These are phyloP conservation scores for Sporisorium sorghi DNA, from an alignment of 1,284 basidiomycete species.

Conservation along the genomic window DNA sequence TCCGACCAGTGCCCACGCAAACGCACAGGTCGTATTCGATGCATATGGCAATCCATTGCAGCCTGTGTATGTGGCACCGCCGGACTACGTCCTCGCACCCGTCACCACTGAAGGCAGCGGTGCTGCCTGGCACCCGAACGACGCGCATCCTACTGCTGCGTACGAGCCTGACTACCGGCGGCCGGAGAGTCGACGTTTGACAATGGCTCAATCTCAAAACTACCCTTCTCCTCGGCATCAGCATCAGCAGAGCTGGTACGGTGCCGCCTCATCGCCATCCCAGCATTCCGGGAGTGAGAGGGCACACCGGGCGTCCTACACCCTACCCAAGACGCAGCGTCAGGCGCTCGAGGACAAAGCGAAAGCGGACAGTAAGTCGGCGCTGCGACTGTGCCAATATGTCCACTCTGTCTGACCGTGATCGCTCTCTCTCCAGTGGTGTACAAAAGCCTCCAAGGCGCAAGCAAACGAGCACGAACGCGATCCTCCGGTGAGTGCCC, in stretches of 20 bases:
- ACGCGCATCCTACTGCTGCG: neutral
- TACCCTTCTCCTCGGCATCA: too few species aligned
- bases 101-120: neutral
- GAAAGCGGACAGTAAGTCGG: constrained; percentile 28
- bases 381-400: too few species aligned
- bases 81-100: neutral
- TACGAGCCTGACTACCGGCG: neutral
- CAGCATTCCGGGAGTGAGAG: neutral
- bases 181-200: neutral
- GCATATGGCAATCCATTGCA: constrained; percentile 8
- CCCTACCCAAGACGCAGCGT: constrained; percentile 10
- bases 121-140: neutral
- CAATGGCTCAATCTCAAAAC: neutral
- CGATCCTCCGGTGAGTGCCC: too few species aligned
- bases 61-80: constrained; percentile 1
- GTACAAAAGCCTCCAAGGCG: constrained; percentile 15
- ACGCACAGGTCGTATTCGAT: neutral
- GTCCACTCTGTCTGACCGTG: too few species aligned
- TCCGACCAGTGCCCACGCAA: neutral
- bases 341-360: constrained; percentile 20
- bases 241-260: neutral
- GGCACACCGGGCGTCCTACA: neutral
- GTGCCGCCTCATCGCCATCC: neutral
- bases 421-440: too few species aligned
- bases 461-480: constrained; percentile 17